Base-by-base conservation (phyloP, 2,329 filamentous ascomycete species). In the Botrytis paeoniae region DNA sequence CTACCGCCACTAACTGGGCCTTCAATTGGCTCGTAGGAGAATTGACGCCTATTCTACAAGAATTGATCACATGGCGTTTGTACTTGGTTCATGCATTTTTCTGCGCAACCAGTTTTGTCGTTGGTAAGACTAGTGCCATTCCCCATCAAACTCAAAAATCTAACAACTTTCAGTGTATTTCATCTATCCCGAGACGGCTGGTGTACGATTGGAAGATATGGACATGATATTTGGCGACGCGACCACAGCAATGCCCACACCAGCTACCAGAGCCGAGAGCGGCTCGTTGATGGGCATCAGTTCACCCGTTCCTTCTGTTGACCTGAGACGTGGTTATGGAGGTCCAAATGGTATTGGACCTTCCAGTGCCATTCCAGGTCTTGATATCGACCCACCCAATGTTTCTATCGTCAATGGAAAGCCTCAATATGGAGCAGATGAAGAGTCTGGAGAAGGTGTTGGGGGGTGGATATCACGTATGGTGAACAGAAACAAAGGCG, bases 11-110 rank as follows among this genome's bases (percentile, higher is more conserved):
- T 45, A 99, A 99, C 81, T 99, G 96, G 96, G 94, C 95, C 1
- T 97, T 96, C 83, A 99, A 99, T 83, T 99, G 94, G 93, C 86
- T 98, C 39, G 96, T 98, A 5, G 96, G 96, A 77, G 93, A 97
- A 83, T 89, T 98, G 86, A 99, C 96, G 0, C 96, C 96, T 2
- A 90, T 98, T 71, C 85, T 98, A 74, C 95, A 99, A 82, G 93
- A 96, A 79, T 90, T 88, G 83, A 98, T 99, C 79, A 89, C 92
- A 79, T 99, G 96, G 96, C 90, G 96, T 48, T 85, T 98, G 74
- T 99, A 99, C 80, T 87, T 99, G 65, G 86, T 99, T 25, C 96
- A 99, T 82, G 96, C 96, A 2, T 98, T 98, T 82, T 98, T 97
- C 85, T 99, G 96, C 81, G 94, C 93, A 70, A 90, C 91, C 76